Evolutionary conservation across 2,329 filamentous ascomycete genomes (phyloP).

Genomic region (Chaetomium globosum): DNA sequence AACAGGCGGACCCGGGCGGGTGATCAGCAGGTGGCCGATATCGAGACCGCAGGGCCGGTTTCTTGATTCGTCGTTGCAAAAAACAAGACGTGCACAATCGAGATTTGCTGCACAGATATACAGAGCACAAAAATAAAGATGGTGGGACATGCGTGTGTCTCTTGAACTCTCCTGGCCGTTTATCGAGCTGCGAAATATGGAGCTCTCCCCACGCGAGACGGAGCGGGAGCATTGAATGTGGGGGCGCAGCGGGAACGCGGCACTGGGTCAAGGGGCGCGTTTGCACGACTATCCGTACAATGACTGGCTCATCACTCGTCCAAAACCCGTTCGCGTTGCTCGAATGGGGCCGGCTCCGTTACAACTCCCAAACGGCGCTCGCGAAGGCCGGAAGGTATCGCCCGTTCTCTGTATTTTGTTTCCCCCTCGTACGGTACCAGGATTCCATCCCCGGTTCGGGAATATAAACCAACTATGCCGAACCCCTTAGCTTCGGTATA

Average conservation of each 20-base stretch:
- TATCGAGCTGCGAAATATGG: slow-evolving; percentile 10
- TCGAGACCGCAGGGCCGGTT: slow-evolving; percentile 13
- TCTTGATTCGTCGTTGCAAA: neutral
- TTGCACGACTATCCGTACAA: too few relatives aligned
- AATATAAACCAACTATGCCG: too few relatives aligned
- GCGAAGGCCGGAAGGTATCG: too few relatives aligned
- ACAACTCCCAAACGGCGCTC: too few relatives aligned
- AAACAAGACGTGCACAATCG: neutral
- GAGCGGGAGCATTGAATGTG: slow-evolving; percentile 3
- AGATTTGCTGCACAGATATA: neutral
- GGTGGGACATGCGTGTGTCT: slow-evolving; percentile 12
- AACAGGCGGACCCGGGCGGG: slow-evolving; percentile 30
- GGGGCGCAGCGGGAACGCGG: slow-evolving; percentile 9
- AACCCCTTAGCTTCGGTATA: too few relatives aligned
- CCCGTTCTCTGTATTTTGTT: too few relatives aligned
- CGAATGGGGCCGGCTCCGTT: too few relatives aligned
- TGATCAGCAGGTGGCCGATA: slow-evolving; percentile 23
- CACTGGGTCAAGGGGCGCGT: slow-evolving; percentile 3
- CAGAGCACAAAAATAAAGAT: neutral
- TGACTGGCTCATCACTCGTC: too few relatives aligned
- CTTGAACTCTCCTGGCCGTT: neutral
- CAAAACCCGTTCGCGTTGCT: too few relatives aligned
- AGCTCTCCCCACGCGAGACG: slow-evolving; percentile 9
- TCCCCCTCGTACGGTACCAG: too few relatives aligned
- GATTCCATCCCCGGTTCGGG: too few relatives aligned